Evolutionary conservation across 2,329 filamentous ascomycete species (phyloP), one percentile per base, ranked within the genome.

Genomic region (Bipolaris victoriae): DNA sequence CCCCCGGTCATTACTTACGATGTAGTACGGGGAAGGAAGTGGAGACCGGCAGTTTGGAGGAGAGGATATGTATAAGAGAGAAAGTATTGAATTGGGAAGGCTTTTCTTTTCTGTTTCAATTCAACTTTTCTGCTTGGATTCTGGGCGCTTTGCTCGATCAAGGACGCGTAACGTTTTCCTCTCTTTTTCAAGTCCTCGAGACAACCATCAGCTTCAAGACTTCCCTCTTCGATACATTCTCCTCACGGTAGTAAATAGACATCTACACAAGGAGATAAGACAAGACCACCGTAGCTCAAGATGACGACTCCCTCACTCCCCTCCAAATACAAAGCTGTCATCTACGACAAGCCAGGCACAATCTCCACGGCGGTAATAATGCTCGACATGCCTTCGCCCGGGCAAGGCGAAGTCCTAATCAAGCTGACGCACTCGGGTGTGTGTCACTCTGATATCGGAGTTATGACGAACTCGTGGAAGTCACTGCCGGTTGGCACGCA

Each of bases 341-440:
- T 90, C 55, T 90, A 88, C 68, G 86, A 89, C 75, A 82, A 86
- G 67, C 87, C 87, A 0, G 87, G 87, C 47, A 82, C 79, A 3
- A 81, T 89, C 58, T 88, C 86, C 2, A 88, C 86, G 7, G 87
- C 88, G 72, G 76, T 89, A 45, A 83, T 84, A 56, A 84, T 85
- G 57, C 73, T 89, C 46, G 86, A 89, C 62, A 86, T 85, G 37
- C 87, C 87, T 2, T 85, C 88, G 70, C 87, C 87, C 3, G 85
- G 85, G 1, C 71, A 82, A 0, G 86, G 86, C 55, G 82, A 90
- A 68, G 85, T 89, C 4, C 74, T 89, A 52, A 80, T 89, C 62
- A 86, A 87, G 62, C 70, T 88, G 36, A 84, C 86, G 3, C 86
- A 88, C 67, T 85, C 84, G 0, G 87, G 87, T 48, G 86, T 89